Percentiles rank a stretch among this genome's conserved stretches.
phyloP scores from a whole-genome alignment of 2,329 filamentous ascomycete species.

The Dactylellina cionopaga region DNA sequence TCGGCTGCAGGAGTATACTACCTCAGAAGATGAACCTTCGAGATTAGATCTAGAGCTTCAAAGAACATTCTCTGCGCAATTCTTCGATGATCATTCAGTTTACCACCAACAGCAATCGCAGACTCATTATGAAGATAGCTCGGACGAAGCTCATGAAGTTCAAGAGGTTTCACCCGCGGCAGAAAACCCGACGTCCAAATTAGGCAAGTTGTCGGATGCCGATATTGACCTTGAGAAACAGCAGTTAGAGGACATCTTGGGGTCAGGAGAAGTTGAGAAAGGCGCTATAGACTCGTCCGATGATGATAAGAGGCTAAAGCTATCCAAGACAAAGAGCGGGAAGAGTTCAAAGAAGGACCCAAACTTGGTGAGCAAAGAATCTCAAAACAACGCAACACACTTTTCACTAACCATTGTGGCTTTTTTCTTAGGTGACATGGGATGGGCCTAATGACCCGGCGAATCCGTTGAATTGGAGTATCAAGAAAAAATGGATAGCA shows the following conservation, averaged over 20 bases:
- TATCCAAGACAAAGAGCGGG: slow-evolving; percentile 41
- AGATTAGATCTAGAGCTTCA: slow-evolving; percentile 46
- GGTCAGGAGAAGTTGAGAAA: slow-evolving; percentile 14
- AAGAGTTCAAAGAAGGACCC: slow-evolving; percentile 34
- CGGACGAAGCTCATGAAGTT: slow-evolving; percentile 1
- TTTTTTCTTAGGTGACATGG: slow-evolving; percentile 33
- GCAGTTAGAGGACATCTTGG: neutral
- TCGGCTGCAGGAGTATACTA: slow-evolving; percentile 2
- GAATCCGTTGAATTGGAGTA: slow-evolving; percentile 69
- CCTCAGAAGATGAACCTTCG: slow-evolving; percentile 4
- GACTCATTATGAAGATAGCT: slow-evolving; percentile 37
- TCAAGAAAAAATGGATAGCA: slow-evolving; percentile 68
- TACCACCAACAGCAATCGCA: slow-evolving; percentile 32
- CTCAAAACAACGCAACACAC: slow-evolving; percentile 40
- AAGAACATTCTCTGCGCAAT: slow-evolving; percentile 39
- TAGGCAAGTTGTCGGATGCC: slow-evolving; percentile 22
- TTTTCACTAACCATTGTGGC: slow-evolving; percentile 12
- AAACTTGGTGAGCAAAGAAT: slow-evolving; percentile 30
- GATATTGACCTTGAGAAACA: slow-evolving; percentile 35
- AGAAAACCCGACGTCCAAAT: slow-evolving; percentile 22
- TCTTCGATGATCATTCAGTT: slow-evolving; percentile 43
- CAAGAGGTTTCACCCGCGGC: slow-evolving; percentile 35
- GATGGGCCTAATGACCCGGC: slow-evolving; percentile 62
- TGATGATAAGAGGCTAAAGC: slow-evolving; percentile 23
- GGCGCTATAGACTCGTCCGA: slow-evolving; percentile 8